phyloP scores from a whole-genome alignment of 2,329 filamentous ascomycete species.

The Chlorencoelia australis region DNA sequence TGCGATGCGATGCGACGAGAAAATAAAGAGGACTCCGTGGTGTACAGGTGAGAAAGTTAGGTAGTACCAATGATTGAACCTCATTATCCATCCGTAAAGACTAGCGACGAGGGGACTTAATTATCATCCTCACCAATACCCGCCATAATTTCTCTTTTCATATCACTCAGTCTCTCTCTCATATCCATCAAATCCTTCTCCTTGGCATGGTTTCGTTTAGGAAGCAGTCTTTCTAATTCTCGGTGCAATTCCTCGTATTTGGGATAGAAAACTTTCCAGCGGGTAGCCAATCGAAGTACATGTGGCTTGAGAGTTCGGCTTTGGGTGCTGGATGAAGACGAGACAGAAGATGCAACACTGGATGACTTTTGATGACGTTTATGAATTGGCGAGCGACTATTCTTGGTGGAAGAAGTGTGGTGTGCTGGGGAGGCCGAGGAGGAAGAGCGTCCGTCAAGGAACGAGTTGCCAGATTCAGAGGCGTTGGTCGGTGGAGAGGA shows the following conservation, averaged over 20 bases:
- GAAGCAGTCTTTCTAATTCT: conserved; percentile 34
- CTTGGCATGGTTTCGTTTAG: conserved; percentile 40
- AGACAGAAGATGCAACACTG: conserved; percentile 19
- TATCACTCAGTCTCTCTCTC: conserved; percentile 41
- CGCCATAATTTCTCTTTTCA: conserved; percentile 46
- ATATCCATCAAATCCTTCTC: conserved; percentile 42
- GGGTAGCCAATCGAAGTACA: conserved; percentile 41
- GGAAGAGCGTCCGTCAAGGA: conserved; percentile 17
- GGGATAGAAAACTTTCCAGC: conserved; percentile 46
- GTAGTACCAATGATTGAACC: too few species aligned
- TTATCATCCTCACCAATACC: conserved; percentile 18
- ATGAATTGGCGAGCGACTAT: conserved; percentile 21
- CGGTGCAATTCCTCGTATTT: conserved; percentile 47
- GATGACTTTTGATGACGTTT: conserved; percentile 27
- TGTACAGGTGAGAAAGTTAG: too few species aligned
- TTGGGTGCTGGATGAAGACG: conserved; percentile 19
- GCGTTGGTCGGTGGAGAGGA: conserved; percentile 57
- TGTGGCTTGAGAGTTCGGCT: conserved; percentile 34
- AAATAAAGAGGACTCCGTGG: too few species aligned
- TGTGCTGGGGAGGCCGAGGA: conserved; percentile 20
- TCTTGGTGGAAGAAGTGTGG: conserved; percentile 10
- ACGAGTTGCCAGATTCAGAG: conserved; percentile 44
- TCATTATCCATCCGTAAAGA: too few species aligned
- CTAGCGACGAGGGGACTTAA: too few species aligned
- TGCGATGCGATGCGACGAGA: too few species aligned